Percentiles rank a stretch among this genome's conserved stretches.
Conservation (phyloP, 2,329 filamentous ascomycete genomes). For the Aspergillus caelatus region DNA sequence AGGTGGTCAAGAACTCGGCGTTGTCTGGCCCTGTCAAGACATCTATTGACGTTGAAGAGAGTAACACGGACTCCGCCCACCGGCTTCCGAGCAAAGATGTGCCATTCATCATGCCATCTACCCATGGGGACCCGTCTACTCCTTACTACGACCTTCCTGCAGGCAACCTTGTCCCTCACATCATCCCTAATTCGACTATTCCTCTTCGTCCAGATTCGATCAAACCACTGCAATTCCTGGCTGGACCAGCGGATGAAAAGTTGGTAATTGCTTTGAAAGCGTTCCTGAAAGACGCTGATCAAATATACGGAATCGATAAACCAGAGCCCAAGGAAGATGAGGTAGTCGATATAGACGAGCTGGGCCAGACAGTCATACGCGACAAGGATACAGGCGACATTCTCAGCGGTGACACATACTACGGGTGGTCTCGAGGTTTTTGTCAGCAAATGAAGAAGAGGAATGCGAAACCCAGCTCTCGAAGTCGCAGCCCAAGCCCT, state of each 20-base stretch:
- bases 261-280: slow-evolving; percentile 69
- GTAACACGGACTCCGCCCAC: slow-evolving; percentile 40
- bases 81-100: slow-evolving; percentile 51
- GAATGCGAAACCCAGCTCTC: slow-evolving; percentile 25
- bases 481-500: slow-evolving; percentile 45
- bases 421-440: slow-evolving; percentile 82
- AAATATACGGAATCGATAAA: slow-evolving; percentile 64
- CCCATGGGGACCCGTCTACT: slow-evolving; percentile 72
- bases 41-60: slow-evolving; percentile 29
- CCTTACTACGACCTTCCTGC: slow-evolving; percentile 84
- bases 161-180: slow-evolving; percentile 76
- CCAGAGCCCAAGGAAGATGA: slow-evolving; percentile 51
- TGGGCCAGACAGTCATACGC: slow-evolving; percentile 69
- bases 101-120: slow-evolving; percentile 72
- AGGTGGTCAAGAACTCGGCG: slow-evolving; percentile 55
- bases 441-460: slow-evolving; percentile 75
- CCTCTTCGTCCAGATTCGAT: slow-evolving; percentile 73
- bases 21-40: slow-evolving; percentile 34
- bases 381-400: slow-evolving; percentile 70
- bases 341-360: slow-evolving; percentile 68
- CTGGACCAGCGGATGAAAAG: slow-evolving; percentile 68
- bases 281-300: slow-evolving; percentile 70
- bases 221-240: slow-evolving; percentile 69
- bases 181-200: slow-evolving; percentile 73
- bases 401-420: slow-evolving; percentile 73